A percentile compares a stretch with the other conserved stretches of the same genome.
Conservation (phyloP, 352 stramenopile genomes). For the Globisporangium paroecandrum region DNA sequence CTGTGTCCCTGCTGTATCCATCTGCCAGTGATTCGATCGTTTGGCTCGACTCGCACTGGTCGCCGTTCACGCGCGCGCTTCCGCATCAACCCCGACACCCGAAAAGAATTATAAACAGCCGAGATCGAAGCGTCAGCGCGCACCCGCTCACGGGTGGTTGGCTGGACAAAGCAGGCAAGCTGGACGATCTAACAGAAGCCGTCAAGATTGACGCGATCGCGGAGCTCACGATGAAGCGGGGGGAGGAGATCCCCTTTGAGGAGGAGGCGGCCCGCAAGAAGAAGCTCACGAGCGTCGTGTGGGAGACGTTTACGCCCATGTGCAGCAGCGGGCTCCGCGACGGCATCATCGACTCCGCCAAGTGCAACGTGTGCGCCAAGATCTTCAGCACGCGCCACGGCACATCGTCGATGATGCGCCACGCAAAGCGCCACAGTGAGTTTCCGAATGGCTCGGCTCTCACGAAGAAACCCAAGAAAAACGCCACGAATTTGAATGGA, state of each 20-base stretch:
- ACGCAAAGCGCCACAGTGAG: slow-evolving; percentile 74
- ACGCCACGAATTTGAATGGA: slow-evolving; percentile 20
- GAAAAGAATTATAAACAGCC: not conserved
- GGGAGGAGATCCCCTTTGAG: slow-evolving; percentile 58
- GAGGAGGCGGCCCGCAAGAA: slow-evolving; percentile 69
- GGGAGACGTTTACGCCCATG: slow-evolving; percentile 78
- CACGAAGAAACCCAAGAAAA: slow-evolving; percentile 57
- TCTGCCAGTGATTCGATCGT: not conserved
- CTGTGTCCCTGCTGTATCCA: not conserved
- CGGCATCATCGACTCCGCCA: slow-evolving; percentile 66
- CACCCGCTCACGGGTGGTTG: not conserved
- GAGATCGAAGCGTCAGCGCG: not conserved
- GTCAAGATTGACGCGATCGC: slow-evolving; percentile 40
- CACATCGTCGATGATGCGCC: slow-evolving; percentile 82
- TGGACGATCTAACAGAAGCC: slow-evolving; percentile 25
- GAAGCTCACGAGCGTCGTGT: slow-evolving; percentile 80
- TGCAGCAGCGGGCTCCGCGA: slow-evolving; percentile 61
- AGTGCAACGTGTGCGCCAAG: slow-evolving; percentile 73
- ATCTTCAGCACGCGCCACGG: slow-evolving; percentile 78
- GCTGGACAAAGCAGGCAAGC: slow-evolving; percentile 14
- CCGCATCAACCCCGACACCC: not conserved
- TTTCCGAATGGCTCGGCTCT: slow-evolving; percentile 47
- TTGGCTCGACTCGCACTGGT: not conserved
- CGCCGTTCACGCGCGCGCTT: not conserved
- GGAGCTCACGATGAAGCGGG: slow-evolving; percentile 47